Evolutionary conservation across 2,329 filamentous ascomycete species (phyloP), one percentile per base, ranked within the genome.

Genomic region (Delphinella strobiligena): DNA sequence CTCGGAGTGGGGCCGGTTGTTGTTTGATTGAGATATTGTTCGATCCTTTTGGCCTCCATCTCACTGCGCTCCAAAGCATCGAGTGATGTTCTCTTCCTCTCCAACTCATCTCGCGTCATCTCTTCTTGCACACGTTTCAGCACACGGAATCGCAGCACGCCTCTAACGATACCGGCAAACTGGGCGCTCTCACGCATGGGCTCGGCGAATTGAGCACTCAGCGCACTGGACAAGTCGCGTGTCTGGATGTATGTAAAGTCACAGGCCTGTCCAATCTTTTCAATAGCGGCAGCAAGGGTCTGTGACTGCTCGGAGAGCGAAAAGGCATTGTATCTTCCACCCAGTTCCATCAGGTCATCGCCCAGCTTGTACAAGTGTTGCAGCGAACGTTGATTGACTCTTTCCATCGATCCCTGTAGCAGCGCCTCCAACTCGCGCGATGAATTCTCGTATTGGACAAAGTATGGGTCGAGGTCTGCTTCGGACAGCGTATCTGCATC

Each of bases 131-230:
- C 85, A 34, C 91, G 75, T 66, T 98, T 98, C 46, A 95, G 66
- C 2, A 96, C 81, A 12, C 91, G 73, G 58, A 95, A 98, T 48
- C 84, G 77, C 40, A 98, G 67, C 24, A 98, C 89, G 48, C 71
- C 83, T 31, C 88, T 78, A 3, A 98, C 91, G 1, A 98, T 86
- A 9, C 91, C 85, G 1, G 91, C 91, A 58, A 98, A 98, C 55
- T 98, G 91, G 10, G 91, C 88, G 53, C 87, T 93, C 63, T 98
- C 91, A 40, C 93, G 77, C 86, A 98, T 95, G 1, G 91, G 91
- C 55, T 98, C 93, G 0, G 93, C 87, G 55, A 98, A 98, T 49
- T 78, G 91, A 24, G 89, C 88, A 15, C 88, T 88, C n/a, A 98
- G 66, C 0, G 82, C 82, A 2, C 78, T 78, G 0, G 88, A 88